Percentiles rank a stretch among this genome's conserved stretches.
Conservation (phyloP, 1,284 basidiomycete genomes). For the Caloboletus inedulis region DNA sequence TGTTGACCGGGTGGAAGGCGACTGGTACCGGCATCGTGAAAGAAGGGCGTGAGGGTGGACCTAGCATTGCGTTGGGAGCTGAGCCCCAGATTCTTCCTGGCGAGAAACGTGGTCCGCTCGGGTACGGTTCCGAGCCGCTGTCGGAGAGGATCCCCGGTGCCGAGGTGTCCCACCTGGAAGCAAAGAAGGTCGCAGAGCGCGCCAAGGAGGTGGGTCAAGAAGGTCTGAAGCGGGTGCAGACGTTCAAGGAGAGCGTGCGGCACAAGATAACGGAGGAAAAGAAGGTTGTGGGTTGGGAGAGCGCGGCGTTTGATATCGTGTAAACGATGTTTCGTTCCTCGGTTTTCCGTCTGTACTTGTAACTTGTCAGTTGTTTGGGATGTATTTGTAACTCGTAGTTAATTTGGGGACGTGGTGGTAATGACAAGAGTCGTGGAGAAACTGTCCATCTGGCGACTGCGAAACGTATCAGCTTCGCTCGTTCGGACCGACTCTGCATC, state of each 20-base stretch:
- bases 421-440: neutral
- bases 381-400: too few relatives aligned
- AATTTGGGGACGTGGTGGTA: neutral
- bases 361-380: neutral
- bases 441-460: too few relatives aligned
- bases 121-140: constrained; percentile 48
- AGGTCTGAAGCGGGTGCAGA: constrained; percentile 18
- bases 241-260: constrained; percentile 30
- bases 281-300: constrained; percentile 26
- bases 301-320: constrained; percentile 25
- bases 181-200: constrained; percentile 2
- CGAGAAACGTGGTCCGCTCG: constrained; percentile 61
- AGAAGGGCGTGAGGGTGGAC: constrained; percentile 36
- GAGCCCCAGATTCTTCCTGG: constrained; percentile 67
- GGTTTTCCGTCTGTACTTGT: neutral
- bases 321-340: neutral
- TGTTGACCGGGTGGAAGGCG: constrained; percentile 46
- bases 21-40: constrained; percentile 62
- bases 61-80: constrained; percentile 60
- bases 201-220: constrained; percentile 12
- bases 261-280: constrained; percentile 21
- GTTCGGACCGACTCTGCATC: too few relatives aligned
- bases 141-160: constrained; percentile 30
- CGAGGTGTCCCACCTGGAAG: constrained; percentile 5
- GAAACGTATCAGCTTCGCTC: too few relatives aligned